Conservation (phyloP, 768 basidiomycete genomes). For the Rhodotorula babjevae region DNA sequence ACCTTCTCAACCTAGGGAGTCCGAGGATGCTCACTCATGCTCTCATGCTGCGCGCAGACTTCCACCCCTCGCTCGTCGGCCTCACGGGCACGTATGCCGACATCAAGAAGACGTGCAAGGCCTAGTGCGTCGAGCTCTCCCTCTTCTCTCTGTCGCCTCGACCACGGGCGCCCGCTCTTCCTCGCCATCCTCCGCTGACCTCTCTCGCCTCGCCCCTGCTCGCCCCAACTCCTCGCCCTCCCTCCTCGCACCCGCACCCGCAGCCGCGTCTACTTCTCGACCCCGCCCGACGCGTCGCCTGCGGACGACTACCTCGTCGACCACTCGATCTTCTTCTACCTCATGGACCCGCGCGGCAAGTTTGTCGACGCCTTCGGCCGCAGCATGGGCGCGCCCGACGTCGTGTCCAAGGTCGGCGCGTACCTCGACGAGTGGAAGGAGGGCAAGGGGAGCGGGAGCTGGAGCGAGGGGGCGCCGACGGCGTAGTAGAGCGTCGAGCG, state of each 20-base stretch:
- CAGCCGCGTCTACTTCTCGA: conserved; percentile 90
- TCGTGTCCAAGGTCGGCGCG: conserved; percentile 50
- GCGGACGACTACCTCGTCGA: conserved; percentile 93
- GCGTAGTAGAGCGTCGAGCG: neutral
- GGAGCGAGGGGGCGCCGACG: conserved; percentile 9
- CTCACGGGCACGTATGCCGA: conserved; percentile 79
- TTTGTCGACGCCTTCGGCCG: conserved; percentile 98
- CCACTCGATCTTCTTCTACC: conserved; percentile 63
- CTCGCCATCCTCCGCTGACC: neutral
- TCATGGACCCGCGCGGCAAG: conserved; percentile 90
- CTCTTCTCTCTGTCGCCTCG: neutral
- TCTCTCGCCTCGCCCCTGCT: too few species aligned
- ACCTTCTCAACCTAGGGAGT: neutral
- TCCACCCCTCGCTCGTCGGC: conserved; percentile 84
- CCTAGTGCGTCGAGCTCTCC: conserved; percentile 52
- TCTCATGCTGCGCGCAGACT: conserved; percentile 56
- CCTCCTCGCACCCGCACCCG: neutral
- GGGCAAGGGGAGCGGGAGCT: conserved; percentile 19
- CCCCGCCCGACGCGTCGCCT: conserved; percentile 68
- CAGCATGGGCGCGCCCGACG: conserved; percentile 63
- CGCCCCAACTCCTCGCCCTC: too few species aligned
- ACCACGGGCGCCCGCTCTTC: neutral
- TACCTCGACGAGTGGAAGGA: conserved; percentile 48
- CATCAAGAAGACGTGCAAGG: conserved; percentile 83
- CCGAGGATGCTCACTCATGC: neutral